Evolutionary conservation across 345 rosid genomes (phyloP).

Genomic region (Pseudoturritis turrita): DNA sequence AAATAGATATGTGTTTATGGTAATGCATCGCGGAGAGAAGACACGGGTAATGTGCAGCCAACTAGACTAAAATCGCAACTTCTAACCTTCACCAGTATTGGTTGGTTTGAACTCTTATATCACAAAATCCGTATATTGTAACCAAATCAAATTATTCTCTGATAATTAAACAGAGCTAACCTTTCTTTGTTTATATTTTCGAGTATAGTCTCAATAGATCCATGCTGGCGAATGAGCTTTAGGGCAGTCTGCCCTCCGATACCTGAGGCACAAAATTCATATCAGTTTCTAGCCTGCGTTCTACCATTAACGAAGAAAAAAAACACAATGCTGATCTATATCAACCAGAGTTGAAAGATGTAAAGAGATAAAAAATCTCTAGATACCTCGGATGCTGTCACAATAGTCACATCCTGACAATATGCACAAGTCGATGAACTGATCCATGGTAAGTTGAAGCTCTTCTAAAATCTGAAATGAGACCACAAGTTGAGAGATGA

Average conservation of each 20-base stretch:
- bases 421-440: constrained; percentile 90
- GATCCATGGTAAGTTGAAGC: constrained; percentile 86
- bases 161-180: constrained; percentile 28
- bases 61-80: neutral
- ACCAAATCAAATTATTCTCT: neutral
- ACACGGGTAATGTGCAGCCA: neutral
- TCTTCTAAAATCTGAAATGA: constrained; percentile 72
- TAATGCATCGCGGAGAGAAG: neutral
- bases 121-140: neutral
- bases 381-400: constrained; percentile 82
- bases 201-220: constrained; percentile 73
- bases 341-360: neutral
- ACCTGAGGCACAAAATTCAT: constrained; percentile 43
- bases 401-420: constrained; percentile 98
- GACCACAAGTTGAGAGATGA: constrained; percentile 9
- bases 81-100: neutral
- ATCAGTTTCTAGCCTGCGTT: neutral
- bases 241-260: constrained; percentile 88
- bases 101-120: neutral
- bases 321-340: neutral
- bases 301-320: neutral
- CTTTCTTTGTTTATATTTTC: constrained; percentile 87
- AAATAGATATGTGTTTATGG: neutral
- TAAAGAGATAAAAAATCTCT: neutral
- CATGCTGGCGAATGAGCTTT: constrained; percentile 93